Base-by-base conservation (phyloP, 306 rosid genomes). In the Vicia villosa region DNA sequence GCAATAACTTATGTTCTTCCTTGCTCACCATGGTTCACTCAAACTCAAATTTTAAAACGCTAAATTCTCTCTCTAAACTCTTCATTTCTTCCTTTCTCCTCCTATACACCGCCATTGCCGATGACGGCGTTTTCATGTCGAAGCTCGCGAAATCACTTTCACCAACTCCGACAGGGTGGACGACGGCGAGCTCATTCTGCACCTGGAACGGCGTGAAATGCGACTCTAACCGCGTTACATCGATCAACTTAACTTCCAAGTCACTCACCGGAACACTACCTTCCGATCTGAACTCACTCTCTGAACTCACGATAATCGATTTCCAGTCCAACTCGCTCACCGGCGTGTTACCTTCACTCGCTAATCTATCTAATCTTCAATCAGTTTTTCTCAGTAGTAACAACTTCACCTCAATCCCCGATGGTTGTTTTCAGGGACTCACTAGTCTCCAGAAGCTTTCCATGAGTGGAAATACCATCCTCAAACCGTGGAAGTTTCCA, bases 201-300 rank as follows among this genome's bases (percentile, higher is more conserved):
- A 0, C 34, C 5, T 93, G 98, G 98, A 32, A 28, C 3, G 95
- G 91, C 28, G 34, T 93, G 22, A 59, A 62, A 0, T 93, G 98
- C 61, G 92, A 37, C 9, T 74, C 89, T 0, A 45, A 50, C 57
- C 83, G 88, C 7, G 96, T 93, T 10, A 81, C 74, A 69, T 46
- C 83, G 74, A 84, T 93, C 52, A 76, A 55, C 80, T 58, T 88
- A 2, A 67, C 77, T 20, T 80, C 91, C 0, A 19, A 15, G 5
- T 78, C 83, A 4, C 88, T 93, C 74, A 67, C 80, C 8, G 98
- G 98, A 9, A 45, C 82, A 0, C 83, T 93, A 5, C 97, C 97
- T 52, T 62, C 94, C 21, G 86, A 90, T 80, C 86, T 93, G 10
- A 86, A 79, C 75, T 50, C 91, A 14, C 96, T 93, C 54, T 42